Percentiles rank a stretch among this genome's conserved stretches.
Evolutionary conservation across 2,329 filamentous ascomycete species (phyloP).

Genomic region (Penicillium sp.): DNA sequence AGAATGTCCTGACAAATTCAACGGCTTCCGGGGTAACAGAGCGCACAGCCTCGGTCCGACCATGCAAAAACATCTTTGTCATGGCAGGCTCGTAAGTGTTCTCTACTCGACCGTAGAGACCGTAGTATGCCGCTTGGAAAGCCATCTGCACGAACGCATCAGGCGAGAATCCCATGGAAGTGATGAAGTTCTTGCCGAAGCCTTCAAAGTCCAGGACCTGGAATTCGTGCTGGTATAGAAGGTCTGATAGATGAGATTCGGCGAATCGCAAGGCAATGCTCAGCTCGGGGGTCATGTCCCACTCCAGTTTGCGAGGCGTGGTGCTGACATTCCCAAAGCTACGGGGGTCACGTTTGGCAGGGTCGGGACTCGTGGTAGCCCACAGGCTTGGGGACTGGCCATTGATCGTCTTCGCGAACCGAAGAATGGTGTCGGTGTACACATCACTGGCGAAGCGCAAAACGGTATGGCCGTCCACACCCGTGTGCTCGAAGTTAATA

Average conservation of each 20-base stretch:
- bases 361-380: slow-evolving; percentile 88
- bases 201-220: slow-evolving; percentile 83
- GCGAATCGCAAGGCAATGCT: slow-evolving; percentile 91
- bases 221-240: slow-evolving; percentile 97
- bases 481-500: slow-evolving; percentile 99
- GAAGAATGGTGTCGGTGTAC: slow-evolving; percentile 95
- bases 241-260: slow-evolving; percentile 87
- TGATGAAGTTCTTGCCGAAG: slow-evolving; percentile 98
- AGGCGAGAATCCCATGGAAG: slow-evolving; percentile 92
- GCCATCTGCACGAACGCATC: slow-evolving; percentile 99
- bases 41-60: slow-evolving; percentile 89
- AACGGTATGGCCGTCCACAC: slow-evolving; percentile 95
- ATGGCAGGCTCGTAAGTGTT: slow-evolving; percentile 98
- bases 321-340: slow-evolving; percentile 93
- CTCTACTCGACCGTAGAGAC: slow-evolving; percentile 88
- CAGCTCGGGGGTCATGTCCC: slow-evolving; percentile 94
- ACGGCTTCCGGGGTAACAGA: slow-evolving; percentile 80
- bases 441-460: slow-evolving; percentile 93
- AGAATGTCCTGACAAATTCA: slow-evolving; percentile 91
- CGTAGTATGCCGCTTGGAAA: slow-evolving; percentile 97
- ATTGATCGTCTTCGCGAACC: slow-evolving; percentile 94
- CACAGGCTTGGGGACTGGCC: slow-evolving; percentile 88
- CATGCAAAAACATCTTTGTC: slow-evolving; percentile 93
- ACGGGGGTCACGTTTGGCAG: slow-evolving; percentile 84
- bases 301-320: slow-evolving; percentile 93